Percentiles rank a stretch among this genome's conserved stretches.
Evolutionary conservation across 306 rosid species (phyloP).

Genomic region (Fragaria nilgerrensis): DNA sequence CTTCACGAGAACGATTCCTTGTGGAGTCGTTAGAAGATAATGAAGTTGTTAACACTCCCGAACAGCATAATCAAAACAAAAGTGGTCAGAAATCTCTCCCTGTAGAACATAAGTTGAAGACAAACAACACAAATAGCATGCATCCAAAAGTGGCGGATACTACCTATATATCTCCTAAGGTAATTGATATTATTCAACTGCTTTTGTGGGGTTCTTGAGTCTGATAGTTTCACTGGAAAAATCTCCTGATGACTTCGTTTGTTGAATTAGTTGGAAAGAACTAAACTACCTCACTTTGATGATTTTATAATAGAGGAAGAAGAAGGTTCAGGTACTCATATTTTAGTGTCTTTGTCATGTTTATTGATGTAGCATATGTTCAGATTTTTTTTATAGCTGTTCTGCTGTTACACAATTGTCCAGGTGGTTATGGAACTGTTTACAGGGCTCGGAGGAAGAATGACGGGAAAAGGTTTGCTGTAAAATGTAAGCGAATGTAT

Average conservation of each 20-base stretch:
- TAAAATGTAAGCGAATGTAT: slow-evolving; percentile 25
- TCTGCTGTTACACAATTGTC: slow-evolving; percentile 6
- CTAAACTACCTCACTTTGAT: slow-evolving; percentile 26
- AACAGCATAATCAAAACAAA: slow-evolving; percentile 28
- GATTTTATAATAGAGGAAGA: slow-evolving; percentile 37
- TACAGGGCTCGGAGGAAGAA: slow-evolving; percentile 33
- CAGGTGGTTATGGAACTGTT: slow-evolving; percentile 46
- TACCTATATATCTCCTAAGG: slow-evolving; percentile 36
- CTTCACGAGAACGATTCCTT: slow-evolving; percentile 26
- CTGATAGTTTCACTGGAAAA: neutral
- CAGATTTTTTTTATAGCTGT: neutral
- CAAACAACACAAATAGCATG: slow-evolving; percentile 17
- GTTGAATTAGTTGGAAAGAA: slow-evolving; percentile 31
- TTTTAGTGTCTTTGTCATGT: neutral
- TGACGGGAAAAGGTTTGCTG: slow-evolving; percentile 35
- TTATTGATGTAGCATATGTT: neutral
- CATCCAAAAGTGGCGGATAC: slow-evolving; percentile 16
- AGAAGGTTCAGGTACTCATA: slow-evolving; percentile 40
- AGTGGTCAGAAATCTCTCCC: slow-evolving; percentile 27
- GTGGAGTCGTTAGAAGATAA: slow-evolving; percentile 30
- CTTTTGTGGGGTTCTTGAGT: slow-evolving; percentile 10
- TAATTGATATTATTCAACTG: slow-evolving; percentile 17
- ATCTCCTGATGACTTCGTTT: slow-evolving; percentile 5
- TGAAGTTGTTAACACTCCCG: slow-evolving; percentile 22
- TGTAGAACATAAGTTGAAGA: slow-evolving; percentile 34